A percentile compares a stretch with the other conserved stretches of the same genome.
phyloP scores from a whole-genome alignment of 1,284 basidiomycete species.

The Cutaneotrichosporon dermatis region DNA sequence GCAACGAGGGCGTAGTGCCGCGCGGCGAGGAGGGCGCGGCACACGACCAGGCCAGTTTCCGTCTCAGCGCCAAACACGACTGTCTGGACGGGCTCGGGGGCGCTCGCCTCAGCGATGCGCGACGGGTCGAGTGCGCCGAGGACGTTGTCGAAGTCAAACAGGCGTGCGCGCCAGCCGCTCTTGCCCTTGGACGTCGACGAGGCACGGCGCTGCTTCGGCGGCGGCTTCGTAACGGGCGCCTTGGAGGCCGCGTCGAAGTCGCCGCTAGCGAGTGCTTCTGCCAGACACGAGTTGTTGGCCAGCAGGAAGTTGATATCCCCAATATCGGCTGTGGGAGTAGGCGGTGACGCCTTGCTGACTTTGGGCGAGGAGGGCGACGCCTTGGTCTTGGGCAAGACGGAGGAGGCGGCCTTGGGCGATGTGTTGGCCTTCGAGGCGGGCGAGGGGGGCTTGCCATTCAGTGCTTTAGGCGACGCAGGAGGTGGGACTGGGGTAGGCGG shows the following conservation, averaged over 20 bases:
- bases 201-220: background rate
- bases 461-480: no score
- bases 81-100: slow-evolving; percentile 17
- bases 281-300: background rate
- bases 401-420: no score
- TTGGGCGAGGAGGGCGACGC: background rate
- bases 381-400: background rate
- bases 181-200: background rate
- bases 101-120: slow-evolving; percentile 11
- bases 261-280: background rate
- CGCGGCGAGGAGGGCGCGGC: slow-evolving; percentile 13
- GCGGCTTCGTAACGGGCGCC: background rate
- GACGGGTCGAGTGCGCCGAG: slow-evolving; percentile 27
- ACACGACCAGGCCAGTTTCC: slow-evolving; percentile 14
- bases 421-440: no score
- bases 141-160: slow-evolving; percentile 20
- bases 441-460: no score
- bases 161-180: background rate
- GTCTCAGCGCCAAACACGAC: slow-evolving; percentile 31
- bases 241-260: background rate
- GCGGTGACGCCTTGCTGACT: background rate
- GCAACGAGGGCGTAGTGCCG: slow-evolving; percentile 8
- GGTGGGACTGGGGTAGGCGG: background rate
- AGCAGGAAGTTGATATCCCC: slow-evolving; percentile 2
- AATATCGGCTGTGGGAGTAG: background rate